Base-by-base conservation (phyloP, 176 grass and related monocot genomes). In the Thinopyrum elongatum region DNA sequence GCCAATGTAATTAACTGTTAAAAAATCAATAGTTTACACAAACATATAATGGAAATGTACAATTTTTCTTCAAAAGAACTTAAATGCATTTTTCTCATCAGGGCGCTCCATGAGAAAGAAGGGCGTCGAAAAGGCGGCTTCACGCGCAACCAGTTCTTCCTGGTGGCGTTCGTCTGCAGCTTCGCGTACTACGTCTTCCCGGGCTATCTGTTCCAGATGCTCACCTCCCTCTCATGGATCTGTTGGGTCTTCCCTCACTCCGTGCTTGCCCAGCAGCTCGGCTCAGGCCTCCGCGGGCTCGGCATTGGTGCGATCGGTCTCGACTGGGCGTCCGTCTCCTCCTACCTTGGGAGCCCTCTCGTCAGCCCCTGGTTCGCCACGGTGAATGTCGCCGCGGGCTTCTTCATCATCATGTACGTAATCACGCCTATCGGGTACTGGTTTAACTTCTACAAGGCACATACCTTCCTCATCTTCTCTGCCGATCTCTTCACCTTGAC, bases 331-430 rank as follows among this genome's bases (percentile, higher is more conserved):
- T 82, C 81, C 4, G 42, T 95, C 46, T 98, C 93, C 67, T 80
- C 86, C 17, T 98, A 98, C 85, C 84, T 98, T 3, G 91, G 89
- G 11, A 98, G 95, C 68, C 95, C 95, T 21, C 95, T 98, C 16
- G 95, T 93, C 57, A 98, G 96, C 85, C 96, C 96, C 15, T 95
- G 95, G 95, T 98, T 98, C 0, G 95, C 95, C 57, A 98, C 93
- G 14, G 95, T 90, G 3, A 98, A 98, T 57, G 39, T 98, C 21
- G 93, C 86, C 7, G 95, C 86, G 0, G 93, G 95, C 53, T 98
- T 95, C 80, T 60, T 94, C 31, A 10, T 94, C 73, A 49, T 92
- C 31, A 91, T 95, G 95, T 98, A 98, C 36, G 61, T 95, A 30
- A 81, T 98, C 58, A 84, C 95, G 7, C 93, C 93, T 0, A 91